Percentiles rank a stretch among this genome's conserved stretches.
Conservation (phyloP, 2,329 filamentous ascomycete species). For the Botrytis aclada region DNA sequence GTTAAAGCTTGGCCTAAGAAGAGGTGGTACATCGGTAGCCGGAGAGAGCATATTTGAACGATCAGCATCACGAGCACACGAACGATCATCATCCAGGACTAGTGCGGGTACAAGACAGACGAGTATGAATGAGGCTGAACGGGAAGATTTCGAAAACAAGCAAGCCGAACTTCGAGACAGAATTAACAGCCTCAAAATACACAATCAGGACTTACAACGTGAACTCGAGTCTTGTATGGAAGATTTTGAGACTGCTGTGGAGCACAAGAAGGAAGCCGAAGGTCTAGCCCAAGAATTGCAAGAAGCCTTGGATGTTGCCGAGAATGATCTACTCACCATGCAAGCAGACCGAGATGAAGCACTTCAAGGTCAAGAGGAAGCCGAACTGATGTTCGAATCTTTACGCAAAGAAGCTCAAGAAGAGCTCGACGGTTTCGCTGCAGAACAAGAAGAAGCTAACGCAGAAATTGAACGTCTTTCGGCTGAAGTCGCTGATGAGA, state of each 20-base stretch:
- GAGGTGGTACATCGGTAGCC: constrained; percentile 63
- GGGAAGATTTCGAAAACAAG: constrained; percentile 81
- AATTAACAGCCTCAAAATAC: constrained; percentile 78
- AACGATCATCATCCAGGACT: constrained; percentile 71
- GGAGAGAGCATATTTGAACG: constrained; percentile 91
- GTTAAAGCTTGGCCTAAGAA: constrained; percentile 81
- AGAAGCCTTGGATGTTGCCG: constrained; percentile 74
- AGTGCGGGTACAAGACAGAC: constrained; percentile 40
- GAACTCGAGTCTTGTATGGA: constrained; percentile 77
- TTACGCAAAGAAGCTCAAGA: constrained; percentile 62
- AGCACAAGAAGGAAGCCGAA: constrained; percentile 59
- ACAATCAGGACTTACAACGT: constrained; percentile 83
- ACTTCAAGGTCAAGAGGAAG: constrained; percentile 59
- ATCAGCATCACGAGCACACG: constrained; percentile 80
- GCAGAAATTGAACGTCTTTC: constrained; percentile 68
- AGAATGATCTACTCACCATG: constrained; percentile 75
- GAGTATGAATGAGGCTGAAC: constrained; percentile 67
- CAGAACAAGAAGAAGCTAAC: constrained; percentile 68
- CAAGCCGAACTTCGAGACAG: constrained; percentile 82
- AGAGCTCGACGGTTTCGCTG: constrained; percentile 64
- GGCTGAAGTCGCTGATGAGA: constrained; percentile 69
- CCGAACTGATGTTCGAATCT: constrained; percentile 58
- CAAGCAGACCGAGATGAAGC: constrained; percentile 86
- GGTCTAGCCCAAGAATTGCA: constrained; percentile 62
- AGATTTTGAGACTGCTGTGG: constrained; percentile 73